Evolutionary conservation across 78 protist species (phyloP).

Genomic region (Dictyostelium discoideum): dicty_2.7 NC_007088.5:4950501-4951000

Average conservation of each 20-base stretch:
- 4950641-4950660: neutral
- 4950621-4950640: neutral
- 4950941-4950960: constrained; percentile 53
- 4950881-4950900: neutral
- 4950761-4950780: neutral
- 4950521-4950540: neutral
- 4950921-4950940: constrained; percentile 51
- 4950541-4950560: constrained; percentile 2
- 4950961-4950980: neutral
- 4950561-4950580: neutral
- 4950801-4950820: neutral
- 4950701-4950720: neutral
- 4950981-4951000: neutral
- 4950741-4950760: neutral
- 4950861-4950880: constrained; percentile 7
- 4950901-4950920: constrained; percentile 35
- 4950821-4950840: neutral
- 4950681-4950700: constrained; percentile 7
- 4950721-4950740: neutral
- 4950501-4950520: neutral
- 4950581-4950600: neutral
- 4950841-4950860: neutral
- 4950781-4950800: neutral
- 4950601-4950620: neutral
- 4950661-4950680: neutral